These are phyloP conservation scores for Fusarium fujikuroi DNA, from an alignment of 2,329 filamentous ascomycete species.

Conservation along the genomic window DNA sequence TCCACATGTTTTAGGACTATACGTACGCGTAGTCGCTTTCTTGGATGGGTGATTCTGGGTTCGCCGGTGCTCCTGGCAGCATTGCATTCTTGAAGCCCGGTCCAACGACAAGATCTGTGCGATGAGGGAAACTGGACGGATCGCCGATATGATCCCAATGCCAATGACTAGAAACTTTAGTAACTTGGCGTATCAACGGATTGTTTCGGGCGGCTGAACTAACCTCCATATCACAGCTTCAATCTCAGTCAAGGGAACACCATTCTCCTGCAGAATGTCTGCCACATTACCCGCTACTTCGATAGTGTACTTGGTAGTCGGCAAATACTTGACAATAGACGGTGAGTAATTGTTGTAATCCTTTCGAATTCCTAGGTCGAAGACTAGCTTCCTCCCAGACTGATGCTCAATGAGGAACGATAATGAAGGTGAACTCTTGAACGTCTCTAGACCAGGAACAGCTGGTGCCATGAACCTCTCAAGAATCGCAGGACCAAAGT, in stretches of 20 bases:
- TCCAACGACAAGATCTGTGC: constrained; percentile 61
- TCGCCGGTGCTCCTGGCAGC: constrained; percentile 59
- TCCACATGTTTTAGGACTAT: fast-evolving
- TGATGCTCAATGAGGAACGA: constrained; percentile 46
- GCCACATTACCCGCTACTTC: constrained; percentile 41
- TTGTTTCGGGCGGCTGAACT: too few relatives aligned
- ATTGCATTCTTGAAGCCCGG: constrained; percentile 60
- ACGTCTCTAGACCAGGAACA: constrained; percentile 49
- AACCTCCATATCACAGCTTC: constrained; percentile 41
- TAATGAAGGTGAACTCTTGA: constrained; percentile 44
- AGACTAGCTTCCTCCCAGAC: constrained; percentile 45
- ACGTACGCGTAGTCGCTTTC: constrained; percentile 50
- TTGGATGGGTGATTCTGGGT: constrained; percentile 48
- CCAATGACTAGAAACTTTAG: constrained; percentile 51
- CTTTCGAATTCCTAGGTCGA: constrained; percentile 47
- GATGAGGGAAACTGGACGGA: constrained; percentile 56
- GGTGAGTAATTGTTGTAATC: constrained; percentile 45
- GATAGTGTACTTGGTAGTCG: constrained; percentile 43
- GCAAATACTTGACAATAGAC: constrained; percentile 40
- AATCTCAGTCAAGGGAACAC: constrained; percentile 7
- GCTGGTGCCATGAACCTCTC: constrained; percentile 53
- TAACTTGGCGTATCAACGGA: too few relatives aligned
- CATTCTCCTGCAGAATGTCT: constrained; percentile 30
- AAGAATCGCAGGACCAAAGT: constrained; percentile 53
- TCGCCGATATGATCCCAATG: constrained; percentile 66